Evolutionary conservation across 805 yeast genomes (phyloP).

Genomic region (Nakazawaea wickerhamii): DNA sequence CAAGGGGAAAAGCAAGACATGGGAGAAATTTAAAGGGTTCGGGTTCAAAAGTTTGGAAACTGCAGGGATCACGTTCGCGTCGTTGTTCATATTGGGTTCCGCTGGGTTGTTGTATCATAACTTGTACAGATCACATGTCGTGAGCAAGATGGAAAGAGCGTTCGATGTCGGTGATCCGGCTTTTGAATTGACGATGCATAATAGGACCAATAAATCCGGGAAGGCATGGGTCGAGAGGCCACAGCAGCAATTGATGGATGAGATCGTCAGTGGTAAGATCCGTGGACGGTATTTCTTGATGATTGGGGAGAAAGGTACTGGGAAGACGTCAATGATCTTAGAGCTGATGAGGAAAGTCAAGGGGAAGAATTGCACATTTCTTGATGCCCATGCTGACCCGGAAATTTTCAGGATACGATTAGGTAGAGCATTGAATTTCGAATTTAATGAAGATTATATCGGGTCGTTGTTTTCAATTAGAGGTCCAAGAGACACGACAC

Average conservation of each 20-base stretch:
- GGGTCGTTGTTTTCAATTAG: constrained; percentile 76
- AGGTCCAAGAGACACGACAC: constrained; percentile 84
- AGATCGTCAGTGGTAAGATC: constrained; percentile 56
- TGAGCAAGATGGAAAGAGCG: constrained; percentile 59
- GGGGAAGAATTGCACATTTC: constrained; percentile 59
- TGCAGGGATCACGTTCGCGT: constrained; percentile 64
- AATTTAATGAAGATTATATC: constrained; percentile 74
- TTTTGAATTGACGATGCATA: constrained; percentile 52
- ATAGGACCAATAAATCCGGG: constrained; percentile 31
- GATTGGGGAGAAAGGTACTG: constrained; percentile 85
- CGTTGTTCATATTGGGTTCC: constrained; percentile 59
- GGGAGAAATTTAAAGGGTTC: constrained; percentile 16
- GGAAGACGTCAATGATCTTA: constrained; percentile 70
- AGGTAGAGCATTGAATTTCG: constrained; percentile 70
- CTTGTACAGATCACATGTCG: constrained; percentile 52
- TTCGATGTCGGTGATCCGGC: constrained; percentile 66
- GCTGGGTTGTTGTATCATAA: constrained; percentile 72
- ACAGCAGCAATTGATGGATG: constrained; percentile 60
- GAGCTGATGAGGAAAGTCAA: constrained; percentile 62
- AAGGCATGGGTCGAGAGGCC: constrained; percentile 66
- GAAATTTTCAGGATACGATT: constrained; percentile 73
- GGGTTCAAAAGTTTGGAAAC: constrained; percentile 53
- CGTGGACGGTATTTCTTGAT: constrained; percentile 66
- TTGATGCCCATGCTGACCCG: constrained; percentile 84
- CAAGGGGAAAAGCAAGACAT: constrained; percentile 9